Conservation (phyloP, 2,329 filamentous ascomycete species). For the Penicillium sp. region DNA sequence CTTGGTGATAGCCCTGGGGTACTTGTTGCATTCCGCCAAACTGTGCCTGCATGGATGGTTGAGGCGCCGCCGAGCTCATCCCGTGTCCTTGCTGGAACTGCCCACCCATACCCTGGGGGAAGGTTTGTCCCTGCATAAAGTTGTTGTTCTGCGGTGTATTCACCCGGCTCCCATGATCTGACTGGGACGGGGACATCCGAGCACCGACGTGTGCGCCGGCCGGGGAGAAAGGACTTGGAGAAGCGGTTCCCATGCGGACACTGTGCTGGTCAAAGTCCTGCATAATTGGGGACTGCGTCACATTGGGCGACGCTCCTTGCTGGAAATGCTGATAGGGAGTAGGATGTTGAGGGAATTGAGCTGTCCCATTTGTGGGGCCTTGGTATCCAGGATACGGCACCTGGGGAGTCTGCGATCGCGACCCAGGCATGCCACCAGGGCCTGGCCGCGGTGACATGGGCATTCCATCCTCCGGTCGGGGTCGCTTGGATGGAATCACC, state of each 20-base stretch:
- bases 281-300: slow-evolving; percentile 89
- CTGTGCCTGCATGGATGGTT: slow-evolving; percentile 41
- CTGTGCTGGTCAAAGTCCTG: slow-evolving; percentile 64
- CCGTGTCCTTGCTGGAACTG: slow-evolving; percentile 42
- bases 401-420: slow-evolving; percentile 89
- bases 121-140: slow-evolving; percentile 55
- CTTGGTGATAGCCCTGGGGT: slow-evolving; percentile 51
- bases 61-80: slow-evolving; percentile 40
- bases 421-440: slow-evolving; percentile 68
- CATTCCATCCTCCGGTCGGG: slow-evolving; percentile 78
- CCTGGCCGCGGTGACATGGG: slow-evolving; percentile 75
- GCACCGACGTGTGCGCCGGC: slow-evolving; percentile 64
- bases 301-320: slow-evolving; percentile 72
- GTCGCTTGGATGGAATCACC: slow-evolving; percentile 84
- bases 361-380: slow-evolving; percentile 57
- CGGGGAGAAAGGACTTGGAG: slow-evolving; percentile 84
- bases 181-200: slow-evolving; percentile 71
- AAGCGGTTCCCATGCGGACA: slow-evolving; percentile 82
- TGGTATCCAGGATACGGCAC: slow-evolving; percentile 68
- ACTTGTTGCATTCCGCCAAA: slow-evolving; percentile 47
- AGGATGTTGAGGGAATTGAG: slow-evolving; percentile 57
- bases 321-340: slow-evolving; percentile 77
- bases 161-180: slow-evolving; percentile 63
- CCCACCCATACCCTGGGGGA: slow-evolving; percentile 37
- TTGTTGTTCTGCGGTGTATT: slow-evolving; percentile 68